Evolutionary conservation across 257 asterid species (phyloP).

Genomic region (Solanum ahanhuiri): DNA sequence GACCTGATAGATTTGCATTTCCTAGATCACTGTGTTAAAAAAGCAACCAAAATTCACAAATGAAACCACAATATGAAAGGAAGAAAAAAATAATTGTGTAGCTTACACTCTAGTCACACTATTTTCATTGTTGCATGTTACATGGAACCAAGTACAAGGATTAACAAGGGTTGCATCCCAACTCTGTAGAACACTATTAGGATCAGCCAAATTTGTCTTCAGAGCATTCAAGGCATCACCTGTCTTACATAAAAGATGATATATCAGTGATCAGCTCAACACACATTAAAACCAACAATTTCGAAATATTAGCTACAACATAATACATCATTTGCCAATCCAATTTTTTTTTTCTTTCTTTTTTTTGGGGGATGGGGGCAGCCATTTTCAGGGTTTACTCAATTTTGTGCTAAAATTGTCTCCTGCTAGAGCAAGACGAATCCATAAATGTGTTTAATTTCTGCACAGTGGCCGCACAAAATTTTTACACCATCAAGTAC

Average conservation of each 20-base stretch:
- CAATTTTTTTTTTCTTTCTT: not conserved
- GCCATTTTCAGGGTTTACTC: not conserved
- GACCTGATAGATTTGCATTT: conserved; percentile 83
- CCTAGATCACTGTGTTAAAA: conserved; percentile 65
- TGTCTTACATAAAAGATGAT: conserved; percentile 18
- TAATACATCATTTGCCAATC: not conserved
- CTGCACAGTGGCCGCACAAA: not conserved
- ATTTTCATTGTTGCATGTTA: conserved; percentile 65
- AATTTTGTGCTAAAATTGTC: not conserved
- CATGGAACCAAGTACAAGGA: conserved; percentile 97
- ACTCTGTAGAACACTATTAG: conserved; percentile 82
- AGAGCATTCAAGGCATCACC: conserved; percentile 84
- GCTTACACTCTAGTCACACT: conserved; percentile 85
- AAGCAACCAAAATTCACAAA: conserved; percentile 2
- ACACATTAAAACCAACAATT: not conserved
- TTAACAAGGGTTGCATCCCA: conserved; percentile 95
- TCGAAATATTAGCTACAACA: not conserved
- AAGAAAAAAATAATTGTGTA: not conserved
- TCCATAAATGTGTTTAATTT: not conserved
- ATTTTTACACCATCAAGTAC: not conserved
- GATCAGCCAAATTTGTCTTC: conserved; percentile 66
- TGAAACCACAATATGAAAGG: not conserved
- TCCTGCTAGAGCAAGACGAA: not conserved
- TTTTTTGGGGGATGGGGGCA: not conserved
- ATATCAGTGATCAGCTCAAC: not conserved